phyloP scores from a whole-genome alignment of 768 basidiomycete genomes.

The Grammothele lineata region DNA sequence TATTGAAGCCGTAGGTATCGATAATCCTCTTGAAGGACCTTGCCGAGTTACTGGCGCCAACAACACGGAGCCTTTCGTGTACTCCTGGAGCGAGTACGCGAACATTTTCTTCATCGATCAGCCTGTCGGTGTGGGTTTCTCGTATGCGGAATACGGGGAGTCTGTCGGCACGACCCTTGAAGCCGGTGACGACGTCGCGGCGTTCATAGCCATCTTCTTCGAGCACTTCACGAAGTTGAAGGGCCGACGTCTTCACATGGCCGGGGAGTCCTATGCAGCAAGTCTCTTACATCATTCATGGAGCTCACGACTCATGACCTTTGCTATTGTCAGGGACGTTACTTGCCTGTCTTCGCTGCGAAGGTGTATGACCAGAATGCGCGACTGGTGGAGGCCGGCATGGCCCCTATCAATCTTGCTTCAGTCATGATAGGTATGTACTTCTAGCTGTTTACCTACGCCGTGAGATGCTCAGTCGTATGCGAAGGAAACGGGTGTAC shows the following conservation, averaged over 20 bases:
- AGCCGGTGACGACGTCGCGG: constrained; percentile 63
- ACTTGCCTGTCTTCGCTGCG: constrained; percentile 25
- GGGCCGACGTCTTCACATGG: constrained; percentile 41
- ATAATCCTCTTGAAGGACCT: constrained; percentile 74
- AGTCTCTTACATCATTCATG: constrained; percentile 6
- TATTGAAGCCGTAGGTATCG: no score
- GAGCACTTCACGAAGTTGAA: constrained; percentile 66
- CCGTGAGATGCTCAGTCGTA: no score
- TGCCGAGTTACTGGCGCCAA: constrained; percentile 53
- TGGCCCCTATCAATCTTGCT: constrained; percentile 43
- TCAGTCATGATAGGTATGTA: constrained; percentile 47
- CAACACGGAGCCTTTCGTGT: constrained; percentile 46
- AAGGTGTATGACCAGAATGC: constrained; percentile 46
- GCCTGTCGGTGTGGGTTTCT: constrained; percentile 30
- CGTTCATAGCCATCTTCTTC: constrained; percentile 66
- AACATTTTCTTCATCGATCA: constrained; percentile 46
- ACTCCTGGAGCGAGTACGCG: constrained; percentile 63
- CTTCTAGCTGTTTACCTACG: neutral
- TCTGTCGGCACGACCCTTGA: constrained; percentile 56
- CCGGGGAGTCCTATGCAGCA: constrained; percentile 47
- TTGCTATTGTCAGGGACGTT: no score
- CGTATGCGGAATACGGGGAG: constrained; percentile 49
- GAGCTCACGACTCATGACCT: constrained; percentile 19
- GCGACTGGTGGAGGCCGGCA: constrained; percentile 35
- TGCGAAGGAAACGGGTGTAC: constrained; percentile 11